Conservation (phyloP, 2,329 filamentous ascomycete genomes). For the Hypoxylon sp. region DNA sequence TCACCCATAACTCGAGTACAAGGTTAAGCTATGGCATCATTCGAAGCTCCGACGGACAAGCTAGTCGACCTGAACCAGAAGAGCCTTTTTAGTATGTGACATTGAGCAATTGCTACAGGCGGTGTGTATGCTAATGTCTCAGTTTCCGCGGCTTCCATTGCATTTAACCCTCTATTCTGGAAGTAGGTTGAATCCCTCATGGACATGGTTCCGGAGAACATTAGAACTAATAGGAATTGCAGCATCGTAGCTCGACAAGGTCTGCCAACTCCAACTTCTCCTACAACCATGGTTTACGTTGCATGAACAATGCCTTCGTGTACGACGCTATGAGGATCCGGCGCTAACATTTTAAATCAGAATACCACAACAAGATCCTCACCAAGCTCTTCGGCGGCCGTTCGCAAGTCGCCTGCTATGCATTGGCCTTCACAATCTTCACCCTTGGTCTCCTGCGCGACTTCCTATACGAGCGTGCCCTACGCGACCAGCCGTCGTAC, state of each 20-base stretch:
- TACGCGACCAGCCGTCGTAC: slow-evolving; percentile 81
- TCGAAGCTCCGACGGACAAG: slow-evolving; percentile 57
- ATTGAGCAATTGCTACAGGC: slow-evolving; percentile 29
- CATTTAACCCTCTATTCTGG: slow-evolving; percentile 99
- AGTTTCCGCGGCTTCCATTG: slow-evolving; percentile 87
- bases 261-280: slow-evolving; percentile 56
- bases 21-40: slow-evolving; percentile 56
- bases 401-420: slow-evolving; percentile 86
- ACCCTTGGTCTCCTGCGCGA: slow-evolving; percentile 91
- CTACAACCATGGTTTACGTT: slow-evolving; percentile 33
- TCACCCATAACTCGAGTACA: slow-evolving; percentile 6
- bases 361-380: slow-evolving; percentile 91
- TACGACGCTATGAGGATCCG: neutral
- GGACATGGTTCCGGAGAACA: slow-evolving; percentile 15
- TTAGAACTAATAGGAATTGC: slow-evolving; percentile 54
- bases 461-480: slow-evolving; percentile 86
- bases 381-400: slow-evolving; percentile 89
- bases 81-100: slow-evolving; percentile 74
- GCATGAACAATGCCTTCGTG: neutral
- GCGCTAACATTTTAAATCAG: slow-evolving; percentile 62
- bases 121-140: slow-evolving; percentile 37
- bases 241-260: slow-evolving; percentile 89
- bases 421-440: slow-evolving; percentile 91
- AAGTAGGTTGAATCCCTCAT: slow-evolving; percentile 77
- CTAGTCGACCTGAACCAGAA: slow-evolving; percentile 76